These are phyloP conservation scores for Suillus bovinus DNA, from an alignment of 768 basidiomycete genomes.

Conservation along the genomic window DNA sequence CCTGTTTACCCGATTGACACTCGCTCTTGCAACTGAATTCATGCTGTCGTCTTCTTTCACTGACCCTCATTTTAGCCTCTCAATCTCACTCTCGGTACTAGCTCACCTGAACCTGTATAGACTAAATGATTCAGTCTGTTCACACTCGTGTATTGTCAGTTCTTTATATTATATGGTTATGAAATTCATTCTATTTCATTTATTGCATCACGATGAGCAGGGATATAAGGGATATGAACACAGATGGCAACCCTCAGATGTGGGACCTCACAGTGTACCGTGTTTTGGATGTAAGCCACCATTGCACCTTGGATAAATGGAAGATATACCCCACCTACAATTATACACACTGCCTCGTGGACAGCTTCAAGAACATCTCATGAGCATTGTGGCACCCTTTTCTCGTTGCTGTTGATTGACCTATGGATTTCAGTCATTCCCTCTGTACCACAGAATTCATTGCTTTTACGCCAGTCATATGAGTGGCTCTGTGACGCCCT, in stretches of 20 bases:
- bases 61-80: too few species aligned
- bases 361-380: slow-evolving; percentile 99
- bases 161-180: too few species aligned
- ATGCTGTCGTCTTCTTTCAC: too few species aligned
- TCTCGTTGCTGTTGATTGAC: neutral
- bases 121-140: too few species aligned
- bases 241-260: slow-evolving; percentile 96
- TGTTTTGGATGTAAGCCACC: slow-evolving; percentile 87
- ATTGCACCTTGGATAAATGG: slow-evolving; percentile 92
- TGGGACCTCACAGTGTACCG: slow-evolving; percentile 99
- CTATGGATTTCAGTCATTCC: slow-evolving; percentile 69
- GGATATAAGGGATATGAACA: too few species aligned
- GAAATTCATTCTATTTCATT: too few species aligned
- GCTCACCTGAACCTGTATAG: too few species aligned
- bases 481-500: slow-evolving; percentile 99
- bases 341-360: slow-evolving; percentile 96
- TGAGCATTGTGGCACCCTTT: slow-evolving; percentile 43
- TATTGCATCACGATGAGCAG: too few species aligned
- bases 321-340: slow-evolving; percentile 98
- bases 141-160: too few species aligned
- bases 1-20: too few species aligned
- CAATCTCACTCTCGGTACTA: too few species aligned
- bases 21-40: too few species aligned
- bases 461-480: slow-evolving; percentile 92
- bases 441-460: slow-evolving; percentile 97